Conservation (phyloP, 352 stramenopile genomes). For the Pythium chondricola region DNA sequence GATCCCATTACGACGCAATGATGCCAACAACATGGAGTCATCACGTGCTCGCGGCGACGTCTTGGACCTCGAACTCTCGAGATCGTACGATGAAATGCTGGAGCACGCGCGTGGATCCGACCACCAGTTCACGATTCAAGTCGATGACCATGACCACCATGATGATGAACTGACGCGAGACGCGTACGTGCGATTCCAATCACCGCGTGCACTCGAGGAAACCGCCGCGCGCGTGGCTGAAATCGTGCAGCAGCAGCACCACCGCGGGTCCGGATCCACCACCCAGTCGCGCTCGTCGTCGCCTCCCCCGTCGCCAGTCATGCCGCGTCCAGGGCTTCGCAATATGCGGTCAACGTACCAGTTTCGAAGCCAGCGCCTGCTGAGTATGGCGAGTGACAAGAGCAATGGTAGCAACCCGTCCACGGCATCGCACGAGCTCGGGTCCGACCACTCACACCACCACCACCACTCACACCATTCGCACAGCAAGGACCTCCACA, state of each 20-base stretch:
- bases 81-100: conserved; percentile 15
- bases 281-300: conserved; percentile 15
- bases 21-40: not conserved
- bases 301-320: not conserved
- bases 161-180: not conserved
- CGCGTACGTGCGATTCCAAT: conserved; percentile 15
- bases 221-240: conserved; percentile 10
- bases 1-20: not conserved
- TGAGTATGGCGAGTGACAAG: conserved; percentile 23
- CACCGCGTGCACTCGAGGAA: conserved; percentile 8
- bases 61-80: conserved; percentile 12
- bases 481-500: not conserved
- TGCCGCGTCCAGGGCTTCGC: conserved; percentile 4
- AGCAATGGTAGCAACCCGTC: conserved; percentile 21
- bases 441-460: conserved; percentile 10
- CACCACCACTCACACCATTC: conserved; percentile 8
- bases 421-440: conserved; percentile 22
- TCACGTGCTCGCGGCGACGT: not conserved
- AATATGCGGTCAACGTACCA: conserved; percentile 4
- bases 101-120: not conserved
- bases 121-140: conserved; percentile 9
- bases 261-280: conserved; percentile 3
- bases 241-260: conserved; percentile 4
- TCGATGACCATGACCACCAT: not conserved
- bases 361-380: conserved; percentile 19